Percentiles rank a stretch among this genome's conserved stretches.
Conservation (phyloP, 208 protist species). For the Phytomonas serpens region DNA sequence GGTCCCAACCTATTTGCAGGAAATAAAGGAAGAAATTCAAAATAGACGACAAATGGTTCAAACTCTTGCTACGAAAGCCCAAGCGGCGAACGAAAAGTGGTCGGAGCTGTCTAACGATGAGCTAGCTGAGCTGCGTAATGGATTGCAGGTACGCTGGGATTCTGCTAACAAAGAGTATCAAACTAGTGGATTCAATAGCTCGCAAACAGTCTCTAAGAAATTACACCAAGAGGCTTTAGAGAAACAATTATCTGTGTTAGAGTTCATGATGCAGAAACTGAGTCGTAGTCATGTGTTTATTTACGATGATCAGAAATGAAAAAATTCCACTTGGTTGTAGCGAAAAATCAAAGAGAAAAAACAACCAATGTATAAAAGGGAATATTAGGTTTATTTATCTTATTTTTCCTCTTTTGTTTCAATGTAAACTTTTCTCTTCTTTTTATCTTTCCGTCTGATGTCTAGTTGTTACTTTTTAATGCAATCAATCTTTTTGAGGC, state of each 20-base stretch:
- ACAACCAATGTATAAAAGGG: not conserved
- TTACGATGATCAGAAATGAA: slow-evolving; percentile 72
- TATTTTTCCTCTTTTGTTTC: slow-evolving; percentile 13
- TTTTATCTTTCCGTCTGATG: not conserved
- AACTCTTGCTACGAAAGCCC: slow-evolving; percentile 23
- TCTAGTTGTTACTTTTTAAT: not conserved
- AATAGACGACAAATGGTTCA: slow-evolving; percentile 45
- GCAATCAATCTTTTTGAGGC: not conserved
- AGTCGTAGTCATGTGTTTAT: slow-evolving; percentile 76
- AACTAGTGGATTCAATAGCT: slow-evolving; percentile 85
- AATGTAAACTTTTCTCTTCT: not conserved
- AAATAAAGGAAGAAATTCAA: slow-evolving; percentile 87
- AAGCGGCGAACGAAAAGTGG: slow-evolving; percentile 59
- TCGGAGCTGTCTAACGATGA: slow-evolving; percentile 74
- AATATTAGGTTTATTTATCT: slow-evolving; percentile 11
- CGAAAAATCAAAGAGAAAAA: slow-evolving; percentile 3
- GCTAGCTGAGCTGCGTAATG: slow-evolving; percentile 63
- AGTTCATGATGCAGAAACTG: slow-evolving; percentile 87
- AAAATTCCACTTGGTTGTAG: not conserved
- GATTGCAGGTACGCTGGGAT: slow-evolving; percentile 89
- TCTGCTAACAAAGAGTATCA: slow-evolving; percentile 89
- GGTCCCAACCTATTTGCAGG: slow-evolving; percentile 84
- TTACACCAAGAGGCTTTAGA: slow-evolving; percentile 70
- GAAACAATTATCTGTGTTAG: slow-evolving; percentile 71
- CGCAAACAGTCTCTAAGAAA: slow-evolving; percentile 87